Conservation (phyloP, 2,329 filamentous ascomycete genomes). For the Colletotrichum truncatum region DNA sequence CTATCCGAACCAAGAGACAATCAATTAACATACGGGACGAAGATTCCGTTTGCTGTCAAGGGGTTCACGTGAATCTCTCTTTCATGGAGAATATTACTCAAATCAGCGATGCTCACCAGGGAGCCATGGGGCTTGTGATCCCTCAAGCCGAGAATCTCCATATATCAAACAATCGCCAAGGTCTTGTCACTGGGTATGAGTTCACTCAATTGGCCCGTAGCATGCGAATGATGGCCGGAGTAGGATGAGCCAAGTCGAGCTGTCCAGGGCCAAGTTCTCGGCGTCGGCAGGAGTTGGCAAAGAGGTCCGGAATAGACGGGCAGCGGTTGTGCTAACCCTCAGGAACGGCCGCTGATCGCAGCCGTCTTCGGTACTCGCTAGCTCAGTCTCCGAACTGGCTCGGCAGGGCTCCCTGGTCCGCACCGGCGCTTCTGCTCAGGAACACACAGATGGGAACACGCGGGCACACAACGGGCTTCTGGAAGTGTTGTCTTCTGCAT, state of each 20-base stretch:
- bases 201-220: not conserved
- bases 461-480: not conserved
- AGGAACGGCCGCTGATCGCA: conserved; percentile 14
- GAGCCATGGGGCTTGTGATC: not conserved
- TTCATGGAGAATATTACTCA: not conserved
- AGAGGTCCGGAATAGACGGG: not conserved
- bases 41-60: not conserved
- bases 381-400: conserved; percentile 7
- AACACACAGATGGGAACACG: not conserved
- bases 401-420: conserved; percentile 16
- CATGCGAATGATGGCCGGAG: not conserved
- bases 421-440: not conserved
- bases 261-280: conserved; percentile 12
- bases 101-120: not conserved
- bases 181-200: conserved; percentile 9
- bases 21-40: not conserved
- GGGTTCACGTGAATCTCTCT: not conserved
- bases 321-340: not conserved
- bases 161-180: conserved; percentile 18
- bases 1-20: not conserved
- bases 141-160: not conserved
- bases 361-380: conserved; percentile 13
- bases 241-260: conserved; percentile 15
- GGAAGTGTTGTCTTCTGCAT: not conserved
- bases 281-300: not conserved